Percentiles rank a stretch among this genome's conserved stretches.
These are phyloP conservation scores for Fraxinus pennsylvanica DNA, from an alignment of 257 asterid species.

Conservation along the genomic window DNA sequence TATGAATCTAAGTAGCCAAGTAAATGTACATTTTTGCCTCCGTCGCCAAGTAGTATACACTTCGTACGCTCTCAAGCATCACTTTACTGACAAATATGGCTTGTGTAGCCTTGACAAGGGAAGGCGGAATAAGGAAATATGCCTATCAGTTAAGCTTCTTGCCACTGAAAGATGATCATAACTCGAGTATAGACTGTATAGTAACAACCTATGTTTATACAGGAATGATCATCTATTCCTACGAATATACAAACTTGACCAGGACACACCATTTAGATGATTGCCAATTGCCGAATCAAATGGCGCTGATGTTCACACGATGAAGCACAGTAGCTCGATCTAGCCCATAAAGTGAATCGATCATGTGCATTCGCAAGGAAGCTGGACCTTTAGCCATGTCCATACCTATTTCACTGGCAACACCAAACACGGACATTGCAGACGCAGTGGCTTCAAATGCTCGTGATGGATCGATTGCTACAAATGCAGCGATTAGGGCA, in stretches of 20 bases:
- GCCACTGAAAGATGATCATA: not conserved
- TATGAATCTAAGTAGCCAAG: too few relatives aligned
- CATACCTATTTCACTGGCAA: slow-evolving; percentile 72
- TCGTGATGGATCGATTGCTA: slow-evolving; percentile 60
- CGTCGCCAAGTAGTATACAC: not conserved
- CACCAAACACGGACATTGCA: slow-evolving; percentile 79
- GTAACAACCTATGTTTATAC: not conserved
- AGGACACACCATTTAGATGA: not conserved
- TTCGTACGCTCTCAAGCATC: not conserved
- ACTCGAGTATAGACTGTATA: too few relatives aligned
- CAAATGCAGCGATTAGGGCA: slow-evolving; percentile 77
- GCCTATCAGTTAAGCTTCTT: not conserved
- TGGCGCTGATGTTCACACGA: slow-evolving; percentile 40
- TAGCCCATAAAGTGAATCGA: slow-evolving; percentile 69
- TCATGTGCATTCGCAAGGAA: slow-evolving; percentile 66
- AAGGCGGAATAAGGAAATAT: not conserved
- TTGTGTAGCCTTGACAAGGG: not conserved
- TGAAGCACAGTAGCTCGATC: slow-evolving; percentile 41
- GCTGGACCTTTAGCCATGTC: slow-evolving; percentile 71
- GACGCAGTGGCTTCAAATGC: slow-evolving; percentile 78
- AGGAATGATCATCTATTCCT: not conserved
- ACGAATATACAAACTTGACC: not conserved
- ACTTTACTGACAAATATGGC: too few relatives aligned
- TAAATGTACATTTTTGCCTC: too few relatives aligned
- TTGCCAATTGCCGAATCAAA: slow-evolving; percentile 20